phyloP scores from a whole-genome alignment of 345 rosid genomes.

The Dipteronia sinensis region DNA sequence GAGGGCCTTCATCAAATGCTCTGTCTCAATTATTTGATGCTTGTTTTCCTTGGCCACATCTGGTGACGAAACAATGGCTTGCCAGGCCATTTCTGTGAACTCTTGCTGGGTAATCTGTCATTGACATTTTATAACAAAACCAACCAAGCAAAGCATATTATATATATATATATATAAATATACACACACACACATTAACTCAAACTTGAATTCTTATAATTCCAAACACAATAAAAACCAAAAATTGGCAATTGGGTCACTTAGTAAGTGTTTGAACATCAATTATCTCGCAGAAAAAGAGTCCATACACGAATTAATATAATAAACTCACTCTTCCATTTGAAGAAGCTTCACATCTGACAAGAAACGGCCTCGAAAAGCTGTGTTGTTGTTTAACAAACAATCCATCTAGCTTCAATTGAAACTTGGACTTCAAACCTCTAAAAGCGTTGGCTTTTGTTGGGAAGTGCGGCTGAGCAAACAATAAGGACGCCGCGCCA shows the following conservation, averaged over 20 bases:
- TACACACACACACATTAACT: too few relatives aligned
- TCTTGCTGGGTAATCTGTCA: conserved; percentile 91
- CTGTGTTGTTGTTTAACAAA: conserved; percentile 37
- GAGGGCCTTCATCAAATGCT: conserved; percentile 91
- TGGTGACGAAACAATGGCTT: conserved; percentile 89
- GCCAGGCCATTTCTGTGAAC: conserved; percentile 99
- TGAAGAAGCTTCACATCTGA: conserved; percentile 72
- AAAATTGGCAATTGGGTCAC: neutral
- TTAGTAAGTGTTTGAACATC: neutral
- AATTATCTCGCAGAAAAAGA: neutral
- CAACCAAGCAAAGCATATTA: neutral
- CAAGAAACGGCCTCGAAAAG: conserved; percentile 29
- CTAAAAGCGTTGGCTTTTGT: conserved; percentile 37
- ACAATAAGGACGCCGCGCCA: conserved; percentile 12
- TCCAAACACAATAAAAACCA: conserved; percentile 5
- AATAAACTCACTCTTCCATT: conserved; percentile 58
- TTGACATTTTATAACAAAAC: conserved; percentile 2
- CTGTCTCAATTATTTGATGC: conserved; percentile 98
- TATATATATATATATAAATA: too few relatives aligned
- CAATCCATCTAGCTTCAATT: conserved; percentile 32
- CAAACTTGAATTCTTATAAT: too few relatives aligned
- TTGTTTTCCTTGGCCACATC: conserved; percentile 94
- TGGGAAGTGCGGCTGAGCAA: conserved; percentile 43
- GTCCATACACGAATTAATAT: too few relatives aligned
- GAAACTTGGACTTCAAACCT: conserved; percentile 29